phyloP scores from a whole-genome alignment of 2,329 filamentous ascomycete species.

The Penicillium sp. region DNA sequence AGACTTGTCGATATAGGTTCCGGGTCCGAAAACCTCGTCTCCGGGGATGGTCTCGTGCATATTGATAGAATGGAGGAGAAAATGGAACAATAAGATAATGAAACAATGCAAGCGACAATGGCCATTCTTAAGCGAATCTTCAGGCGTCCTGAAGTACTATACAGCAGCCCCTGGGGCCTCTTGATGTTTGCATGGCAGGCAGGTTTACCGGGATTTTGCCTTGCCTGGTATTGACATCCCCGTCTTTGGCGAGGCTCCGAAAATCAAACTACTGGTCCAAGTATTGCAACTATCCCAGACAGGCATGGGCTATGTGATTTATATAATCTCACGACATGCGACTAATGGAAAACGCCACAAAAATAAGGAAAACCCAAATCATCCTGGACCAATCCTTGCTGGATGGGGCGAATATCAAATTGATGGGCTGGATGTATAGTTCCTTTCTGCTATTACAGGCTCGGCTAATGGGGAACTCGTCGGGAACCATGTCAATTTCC shows the following conservation, averaged over 20 bases:
- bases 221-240: not conserved
- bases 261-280: not conserved
- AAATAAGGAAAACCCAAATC: not conserved
- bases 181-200: not conserved
- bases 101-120: not conserved
- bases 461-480: not conserved
- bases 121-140: not conserved
- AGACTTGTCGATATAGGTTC: slow-evolving; percentile 40
- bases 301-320: not conserved
- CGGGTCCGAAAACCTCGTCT: slow-evolving; percentile 40
- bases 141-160: not conserved
- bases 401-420: not conserved
- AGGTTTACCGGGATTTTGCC: not conserved
- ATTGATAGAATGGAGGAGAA: not conserved
- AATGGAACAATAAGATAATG: not conserved
- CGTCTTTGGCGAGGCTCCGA: not conserved
- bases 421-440: not conserved
- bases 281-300: not conserved
- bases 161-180: not conserved
- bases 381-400: not conserved
- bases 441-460: not conserved
- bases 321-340: not conserved
- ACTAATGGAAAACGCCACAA: not conserved
- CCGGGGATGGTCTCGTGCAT: slow-evolving; percentile 18
- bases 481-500: not conserved